Percentiles rank a stretch among this genome's conserved stretches.
These are phyloP conservation scores for Aspergillus brunneoviolaceus DNA, from an alignment of 2,329 filamentous ascomycete species.

Conservation along the genomic window DNA sequence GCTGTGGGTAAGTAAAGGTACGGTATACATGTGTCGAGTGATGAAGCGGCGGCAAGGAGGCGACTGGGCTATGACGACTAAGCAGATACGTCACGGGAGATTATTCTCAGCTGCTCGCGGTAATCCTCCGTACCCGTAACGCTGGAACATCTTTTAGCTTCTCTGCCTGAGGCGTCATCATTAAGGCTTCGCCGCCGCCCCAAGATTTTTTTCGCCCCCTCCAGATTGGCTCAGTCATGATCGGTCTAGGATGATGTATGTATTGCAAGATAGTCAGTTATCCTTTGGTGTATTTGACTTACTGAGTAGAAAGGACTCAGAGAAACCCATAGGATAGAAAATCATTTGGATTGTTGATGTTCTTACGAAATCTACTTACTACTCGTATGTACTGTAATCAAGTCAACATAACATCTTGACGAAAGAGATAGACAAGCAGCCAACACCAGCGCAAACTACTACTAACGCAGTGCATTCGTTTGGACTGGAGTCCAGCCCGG, in stretches of 20 bases:
- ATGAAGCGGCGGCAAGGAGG: neutral
- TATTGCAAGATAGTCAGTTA: neutral
- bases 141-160: too few relatives aligned
- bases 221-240: constrained; percentile 11
- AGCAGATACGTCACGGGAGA: neutral
- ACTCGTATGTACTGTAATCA: too few relatives aligned
- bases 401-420: too few relatives aligned
- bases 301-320: too few relatives aligned
- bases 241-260: neutral
- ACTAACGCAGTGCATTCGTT: neutral
- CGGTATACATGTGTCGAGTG: too few relatives aligned
- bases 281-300: neutral
- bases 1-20: too few relatives aligned
- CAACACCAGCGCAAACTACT: neutral
- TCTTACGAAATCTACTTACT: too few relatives aligned
- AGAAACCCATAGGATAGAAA: too few relatives aligned
- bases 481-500: neutral
- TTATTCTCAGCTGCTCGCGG: too few relatives aligned
- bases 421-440: neutral
- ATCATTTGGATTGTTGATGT: too few relatives aligned
- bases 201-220: constrained; percentile 11
- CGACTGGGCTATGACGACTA: neutral
- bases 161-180: constrained; percentile 2
- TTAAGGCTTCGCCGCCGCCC: neutral
- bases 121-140: neutral